phyloP scores from a whole-genome alignment of 2,329 filamentous ascomycete species.

The Pestalotiopsis fici region DNA sequence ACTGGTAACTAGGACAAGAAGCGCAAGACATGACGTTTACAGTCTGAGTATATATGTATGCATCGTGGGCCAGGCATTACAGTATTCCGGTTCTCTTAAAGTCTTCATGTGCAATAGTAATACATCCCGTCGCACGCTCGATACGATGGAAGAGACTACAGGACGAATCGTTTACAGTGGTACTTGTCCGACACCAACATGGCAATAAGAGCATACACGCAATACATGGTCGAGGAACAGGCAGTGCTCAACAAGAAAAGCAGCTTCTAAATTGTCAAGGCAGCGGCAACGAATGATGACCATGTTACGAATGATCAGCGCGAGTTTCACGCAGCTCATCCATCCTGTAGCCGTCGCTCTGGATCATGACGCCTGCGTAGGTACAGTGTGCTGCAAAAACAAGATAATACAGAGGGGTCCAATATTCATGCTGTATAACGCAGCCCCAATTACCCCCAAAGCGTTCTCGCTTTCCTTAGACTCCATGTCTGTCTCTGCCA shows the following conservation, averaged over 20 bases:
- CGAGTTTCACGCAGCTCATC: not conserved
- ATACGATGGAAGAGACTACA: too few species aligned
- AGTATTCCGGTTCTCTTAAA: too few species aligned
- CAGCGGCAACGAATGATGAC: not conserved
- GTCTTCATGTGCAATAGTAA: too few species aligned
- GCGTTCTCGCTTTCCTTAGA: not conserved
- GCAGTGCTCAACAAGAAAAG: not conserved
- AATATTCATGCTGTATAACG: not conserved
- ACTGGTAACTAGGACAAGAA: too few species aligned
- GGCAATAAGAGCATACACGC: too few species aligned
- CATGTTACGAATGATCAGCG: not conserved
- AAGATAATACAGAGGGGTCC: slow-evolving; percentile 1
- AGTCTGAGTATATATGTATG: too few species aligned
- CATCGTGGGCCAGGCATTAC: too few species aligned
- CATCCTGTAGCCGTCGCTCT: not conserved
- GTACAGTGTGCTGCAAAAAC: not conserved
- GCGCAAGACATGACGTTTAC: too few species aligned
- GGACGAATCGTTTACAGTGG: too few species aligned
- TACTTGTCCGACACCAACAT: too few species aligned
- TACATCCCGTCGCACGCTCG: too few species aligned
- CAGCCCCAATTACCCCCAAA: not conserved
- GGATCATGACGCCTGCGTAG: not conserved
- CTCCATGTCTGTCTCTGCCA: not conserved
- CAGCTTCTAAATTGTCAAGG: not conserved
- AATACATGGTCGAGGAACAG: not conserved